Conservation (phyloP, 768 basidiomycete genomes). For the Baorangia bicolor region DNA sequence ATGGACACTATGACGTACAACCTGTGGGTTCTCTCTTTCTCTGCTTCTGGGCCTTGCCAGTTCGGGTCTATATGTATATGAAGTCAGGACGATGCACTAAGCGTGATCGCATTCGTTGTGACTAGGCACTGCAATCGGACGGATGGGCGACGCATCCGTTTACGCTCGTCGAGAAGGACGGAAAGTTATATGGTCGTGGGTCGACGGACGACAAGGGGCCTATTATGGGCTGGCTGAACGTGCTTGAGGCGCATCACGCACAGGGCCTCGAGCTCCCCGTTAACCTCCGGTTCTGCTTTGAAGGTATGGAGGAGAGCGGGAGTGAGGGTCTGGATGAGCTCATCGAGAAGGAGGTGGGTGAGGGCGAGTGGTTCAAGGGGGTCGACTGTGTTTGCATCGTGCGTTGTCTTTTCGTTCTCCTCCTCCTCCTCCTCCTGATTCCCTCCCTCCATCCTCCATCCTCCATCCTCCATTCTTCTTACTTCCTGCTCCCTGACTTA, state of each 20-base stretch:
- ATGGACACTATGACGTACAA: conserved; percentile 96
- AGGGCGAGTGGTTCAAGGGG: conserved; percentile 77
- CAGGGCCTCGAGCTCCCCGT: conserved; percentile 75
- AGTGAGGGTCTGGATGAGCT: conserved; percentile 89
- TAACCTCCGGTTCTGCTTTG: conserved; percentile 89
- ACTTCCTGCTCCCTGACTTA: background rate
- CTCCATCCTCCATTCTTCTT: background rate
- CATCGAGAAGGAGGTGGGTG: conserved; percentile 68
- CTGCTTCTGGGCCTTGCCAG: background rate
- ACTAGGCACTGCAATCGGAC: conserved; percentile 51
- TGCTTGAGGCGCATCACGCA: conserved; percentile 78
- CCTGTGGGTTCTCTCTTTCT: conserved; percentile 50
- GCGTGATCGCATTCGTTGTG: background rate
- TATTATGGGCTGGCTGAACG: conserved; percentile 85
- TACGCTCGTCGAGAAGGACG: conserved; percentile 53
- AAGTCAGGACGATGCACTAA: background rate
- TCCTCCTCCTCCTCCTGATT: background rate
- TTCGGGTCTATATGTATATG: background rate
- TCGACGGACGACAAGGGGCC: conserved; percentile 95
- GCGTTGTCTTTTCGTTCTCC: conserved; percentile 26
- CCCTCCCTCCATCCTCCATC: background rate
- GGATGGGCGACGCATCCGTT: conserved; percentile 93
- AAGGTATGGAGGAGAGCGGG: conserved; percentile 97
- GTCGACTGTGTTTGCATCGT: conserved; percentile 95
- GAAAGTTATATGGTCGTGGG: conserved; percentile 79